Conservation (phyloP, 169 alveolate genomes). For the Cryptosporidium bovis region DNA sequence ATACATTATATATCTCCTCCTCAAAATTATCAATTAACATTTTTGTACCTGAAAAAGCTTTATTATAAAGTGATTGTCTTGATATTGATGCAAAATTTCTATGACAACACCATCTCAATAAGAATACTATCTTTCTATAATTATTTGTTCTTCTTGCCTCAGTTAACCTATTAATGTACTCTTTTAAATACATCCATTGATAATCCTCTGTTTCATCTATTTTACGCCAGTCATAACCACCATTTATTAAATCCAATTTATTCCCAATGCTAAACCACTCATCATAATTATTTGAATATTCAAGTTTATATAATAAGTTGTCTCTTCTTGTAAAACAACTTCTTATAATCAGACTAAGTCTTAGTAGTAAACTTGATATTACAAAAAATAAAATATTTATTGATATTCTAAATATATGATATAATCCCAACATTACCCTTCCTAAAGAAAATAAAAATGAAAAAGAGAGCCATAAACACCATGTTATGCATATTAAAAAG, state of each 20-base stretch:
- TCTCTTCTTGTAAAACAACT: slow-evolving; percentile 47
- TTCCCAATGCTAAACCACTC: slow-evolving; percentile 71
- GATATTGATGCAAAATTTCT: slow-evolving; percentile 74
- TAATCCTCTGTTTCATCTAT: slow-evolving; percentile 70
- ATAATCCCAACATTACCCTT: slow-evolving; percentile 63
- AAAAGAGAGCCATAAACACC: slow-evolving; percentile 61
- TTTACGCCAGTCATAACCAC: slow-evolving; percentile 67
- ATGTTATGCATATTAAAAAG: slow-evolving; percentile 59
- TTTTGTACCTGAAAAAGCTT: slow-evolving; percentile 71
- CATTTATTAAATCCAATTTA: slow-evolving; percentile 56
- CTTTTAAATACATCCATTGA: slow-evolving; percentile 58
- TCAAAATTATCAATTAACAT: slow-evolving; percentile 64
- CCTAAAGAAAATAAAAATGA: slow-evolving; percentile 63
- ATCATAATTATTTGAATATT: slow-evolving; percentile 60
- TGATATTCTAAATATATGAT: slow-evolving; percentile 58
- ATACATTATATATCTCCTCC: slow-evolving; percentile 38
- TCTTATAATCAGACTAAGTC: slow-evolving; percentile 49
- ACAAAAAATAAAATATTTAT: slow-evolving; percentile 33
- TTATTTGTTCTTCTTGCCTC: slow-evolving; percentile 47
- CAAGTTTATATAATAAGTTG: slow-evolving; percentile 46
- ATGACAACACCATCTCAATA: slow-evolving; percentile 65
- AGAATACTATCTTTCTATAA: slow-evolving; percentile 34
- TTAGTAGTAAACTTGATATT: slow-evolving; percentile 45
- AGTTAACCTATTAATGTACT: slow-evolving; percentile 25
- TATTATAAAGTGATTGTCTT: slow-evolving; percentile 36